Conservation (phyloP, 2,329 filamentous ascomycete genomes). For the Phialemonium atrogriseum region DNA sequence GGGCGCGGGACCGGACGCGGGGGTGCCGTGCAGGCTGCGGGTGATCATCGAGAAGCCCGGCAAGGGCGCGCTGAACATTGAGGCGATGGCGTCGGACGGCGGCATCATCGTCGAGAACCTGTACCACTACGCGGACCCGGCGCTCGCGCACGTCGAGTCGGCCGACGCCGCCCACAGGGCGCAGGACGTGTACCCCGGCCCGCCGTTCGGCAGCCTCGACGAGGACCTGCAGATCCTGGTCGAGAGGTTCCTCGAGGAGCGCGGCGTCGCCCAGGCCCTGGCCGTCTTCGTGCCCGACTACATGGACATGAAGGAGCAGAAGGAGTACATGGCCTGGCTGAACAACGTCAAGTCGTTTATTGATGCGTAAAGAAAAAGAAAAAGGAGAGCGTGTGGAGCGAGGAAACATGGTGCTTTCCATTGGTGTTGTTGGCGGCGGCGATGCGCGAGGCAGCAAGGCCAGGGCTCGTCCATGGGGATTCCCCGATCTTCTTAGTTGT, state of each 20-base stretch:
- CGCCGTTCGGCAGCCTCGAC: conserved; percentile 88
- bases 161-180: conserved; percentile 71
- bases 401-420: too few relatives aligned
- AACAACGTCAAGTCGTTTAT: conserved; percentile 80
- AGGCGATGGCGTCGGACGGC: conserved; percentile 79
- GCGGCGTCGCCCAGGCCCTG: conserved; percentile 78
- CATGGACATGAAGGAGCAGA: conserved; percentile 97
- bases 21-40: conserved; percentile 74
- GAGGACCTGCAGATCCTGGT: conserved; percentile 89
- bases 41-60: conserved; percentile 82
- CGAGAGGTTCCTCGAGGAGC: conserved; percentile 90
- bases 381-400: not conserved
- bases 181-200: conserved; percentile 77
- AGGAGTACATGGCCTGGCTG: conserved; percentile 90
- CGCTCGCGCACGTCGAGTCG: conserved; percentile 65
- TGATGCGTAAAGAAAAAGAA: conserved; percentile 44
- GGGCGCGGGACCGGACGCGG: conserved; percentile 37
- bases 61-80: conserved; percentile 79
- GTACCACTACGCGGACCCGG: conserved; percentile 73
- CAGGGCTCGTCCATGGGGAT: too few relatives aligned
- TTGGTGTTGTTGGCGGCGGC: too few relatives aligned
- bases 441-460: too few relatives aligned
- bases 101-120: conserved; percentile 83
- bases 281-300: conserved; percentile 92
- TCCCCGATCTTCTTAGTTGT: conserved; percentile 2